Evolutionary conservation across 179 eudicot genomes (phyloP), one percentile per base, ranked within the genome.

Genomic region (Carnegiea gigantea): DNA sequence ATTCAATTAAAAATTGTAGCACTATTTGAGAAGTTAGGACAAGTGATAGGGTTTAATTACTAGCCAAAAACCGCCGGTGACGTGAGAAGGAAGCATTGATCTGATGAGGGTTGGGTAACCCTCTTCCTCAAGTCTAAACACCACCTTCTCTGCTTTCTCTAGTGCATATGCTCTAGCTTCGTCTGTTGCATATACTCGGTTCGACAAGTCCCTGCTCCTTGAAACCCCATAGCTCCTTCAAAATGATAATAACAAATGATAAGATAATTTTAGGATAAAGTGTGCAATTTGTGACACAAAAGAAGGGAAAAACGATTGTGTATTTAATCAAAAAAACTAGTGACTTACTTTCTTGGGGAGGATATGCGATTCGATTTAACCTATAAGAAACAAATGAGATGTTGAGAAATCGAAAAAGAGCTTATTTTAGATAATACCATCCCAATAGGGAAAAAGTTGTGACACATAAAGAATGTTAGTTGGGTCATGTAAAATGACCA

Each of bases 81-180:
- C 95, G 85, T 95, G 97, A 11, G 98, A 95, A 44, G 92, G 98
- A 82, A 95, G 96, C 97, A 95, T 93, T 38, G 96, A 86, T 79
- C 89, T 93, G 9, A 93, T 87, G 46, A 95, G 90, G 40, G 86
- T 87, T 26, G 98, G 95, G 73, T 70, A 81, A 5, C 87, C 87
- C 18, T 88, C 90, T 13, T 86, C 76, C 28, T 84, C 90, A 49
- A 95, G 88, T 70, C 77, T 84, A n/a, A 87, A 80, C 6, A 77
- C 88, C 18, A 91, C 15, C 62, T 89, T 77, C 77, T 91, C 92
- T 28, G 98, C 98, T 86, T 82, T 91, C 48, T 84, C 80, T 70
- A 89, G 79, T 30, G 97, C 88, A 23, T 44, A 68, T 0, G 75
- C 92, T 75, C 99, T 90, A 0, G 83, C 95, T 83, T 91, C 97